phyloP scores from a whole-genome alignment of 768 basidiomycete species.

The Podaxis rugospora region DNA sequence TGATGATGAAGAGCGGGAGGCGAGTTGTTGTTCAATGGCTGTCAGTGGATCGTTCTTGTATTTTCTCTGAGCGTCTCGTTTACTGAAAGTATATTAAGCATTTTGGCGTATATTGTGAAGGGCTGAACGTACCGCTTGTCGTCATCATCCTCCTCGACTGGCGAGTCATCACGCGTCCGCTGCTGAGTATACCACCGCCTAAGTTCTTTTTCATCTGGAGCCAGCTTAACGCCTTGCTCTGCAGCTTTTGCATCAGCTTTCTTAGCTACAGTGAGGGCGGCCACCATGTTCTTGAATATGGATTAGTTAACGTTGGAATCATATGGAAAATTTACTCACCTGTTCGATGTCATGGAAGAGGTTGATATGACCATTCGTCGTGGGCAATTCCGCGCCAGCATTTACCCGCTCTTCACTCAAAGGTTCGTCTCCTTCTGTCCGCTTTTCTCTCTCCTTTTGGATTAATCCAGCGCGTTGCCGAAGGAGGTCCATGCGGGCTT shows the following conservation, averaged over 20 bases:
- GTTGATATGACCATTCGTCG: constrained; percentile 71
- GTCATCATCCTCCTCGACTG: constrained; percentile 26
- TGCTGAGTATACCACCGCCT: constrained; percentile 72
- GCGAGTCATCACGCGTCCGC: constrained; percentile 22
- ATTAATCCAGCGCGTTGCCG: constrained; percentile 54
- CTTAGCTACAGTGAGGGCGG: constrained; percentile 39
- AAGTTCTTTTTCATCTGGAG: constrained; percentile 71
- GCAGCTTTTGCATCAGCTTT: constrained; percentile 48
- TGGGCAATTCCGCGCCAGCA: constrained; percentile 32
- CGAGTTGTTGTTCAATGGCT: constrained; percentile 64
- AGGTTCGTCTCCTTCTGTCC: constrained; percentile 32
- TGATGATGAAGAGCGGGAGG: constrained; percentile 31
- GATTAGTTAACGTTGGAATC: not conserved
- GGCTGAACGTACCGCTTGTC: constrained; percentile 31
- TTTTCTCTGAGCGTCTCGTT: constrained; percentile 61
- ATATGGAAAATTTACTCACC: constrained; percentile 27
- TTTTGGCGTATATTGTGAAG: not conserved
- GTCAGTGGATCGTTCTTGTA: constrained; percentile 67
- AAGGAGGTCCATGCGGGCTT: constrained; percentile 67
- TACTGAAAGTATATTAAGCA: constrained; percentile 30
- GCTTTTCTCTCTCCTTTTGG: constrained; percentile 29
- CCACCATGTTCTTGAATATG: constrained; percentile 32
- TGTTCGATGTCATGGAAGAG: constrained; percentile 81
- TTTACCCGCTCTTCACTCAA: constrained; percentile 20
- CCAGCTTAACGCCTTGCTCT: constrained; percentile 71